Base-by-base conservation (phyloP, 2,329 filamentous ascomycete genomes). In the Parascedosporium putredinis region DNA sequence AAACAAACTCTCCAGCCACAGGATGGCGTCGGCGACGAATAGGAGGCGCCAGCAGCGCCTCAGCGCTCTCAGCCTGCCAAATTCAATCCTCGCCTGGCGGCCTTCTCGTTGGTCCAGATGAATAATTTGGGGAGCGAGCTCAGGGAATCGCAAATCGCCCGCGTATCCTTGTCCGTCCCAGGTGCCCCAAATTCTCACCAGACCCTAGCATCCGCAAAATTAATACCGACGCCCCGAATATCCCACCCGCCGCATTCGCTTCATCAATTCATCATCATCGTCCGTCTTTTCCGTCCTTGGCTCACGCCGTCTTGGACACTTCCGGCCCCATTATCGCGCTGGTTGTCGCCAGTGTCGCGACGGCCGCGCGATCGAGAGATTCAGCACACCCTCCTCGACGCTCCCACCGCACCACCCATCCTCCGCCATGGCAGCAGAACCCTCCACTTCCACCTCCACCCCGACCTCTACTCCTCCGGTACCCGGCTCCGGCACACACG, bases 361-460 rank as follows among this genome's bases (percentile, higher is more conserved):
- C 66, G 63, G 61, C 60, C 60, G 59, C 61, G 61, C 57, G 53
- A 55, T 55, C 57, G 55, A 57, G n/a, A n/a, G n/a, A n/a, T n/a
- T n/a, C n/a, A n/a, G n/a, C n/a, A n/a, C n/a, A n/a, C n/a, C n/a
- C n/a, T n/a, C n/a, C n/a, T n/a, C n/a, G n/a, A n/a, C n/a, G n/a
- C n/a, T n/a, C n/a, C n/a, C n/a, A n/a, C n/a, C n/a, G n/a, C 53
- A 47, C 55, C 54, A 55, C 55, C 56, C 55, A 31, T 31, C 57
- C 55, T 57, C 58, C 55, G 61, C 55, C 58, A 75, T 75, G 71
- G 71, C 72, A 55, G 63, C 67, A 52, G 67, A 67, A 58, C 64
- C 64, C 54, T 66, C 69, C 56, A 60, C 64, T 54, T 62, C 56
- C n/a, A 36, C 40, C 31, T 53, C 55, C 24, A 54, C 60, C 48